Evolutionary conservation across 306 rosid species (phyloP), one percentile per base, ranked within the genome.

Genomic region (Sicyos baderoa): DNA sequence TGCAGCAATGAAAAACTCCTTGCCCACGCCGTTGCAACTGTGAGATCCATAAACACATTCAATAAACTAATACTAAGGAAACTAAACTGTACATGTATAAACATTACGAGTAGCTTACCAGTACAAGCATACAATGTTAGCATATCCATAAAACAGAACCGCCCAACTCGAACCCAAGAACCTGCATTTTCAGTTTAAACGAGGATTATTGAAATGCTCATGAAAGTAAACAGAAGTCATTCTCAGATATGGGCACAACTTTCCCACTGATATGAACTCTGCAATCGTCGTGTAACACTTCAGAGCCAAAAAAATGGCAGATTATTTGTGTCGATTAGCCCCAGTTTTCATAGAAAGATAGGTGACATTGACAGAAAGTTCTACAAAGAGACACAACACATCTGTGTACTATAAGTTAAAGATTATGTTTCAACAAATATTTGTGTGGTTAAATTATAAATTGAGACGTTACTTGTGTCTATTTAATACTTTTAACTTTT

Each of bases 111-210:
- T 40, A 70, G 27, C 93, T 79, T 78, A 92, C 98, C 82, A 76
- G 80, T 84, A 85, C 74, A 89, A 76, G 83, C 94, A 90, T 37
- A 85, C 81, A 57, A 93, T 76, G 75, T 93, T 93, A 53, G 95
- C 98, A 50, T 89, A 91, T 82, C 97, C 97, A 74, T 91, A 89
- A 74, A 87, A 83, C 72, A 91, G 15, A 51, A 96, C 75, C 51
- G 94, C 96, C 97, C 98, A 93, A 5, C 84, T 4, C 51, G 97
- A 85, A 72, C 98, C 97, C 27, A 78, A 72, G 79, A 89, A 89
- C 98, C 97, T 93, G 84, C 70, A 76, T 40, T 63, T 74, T 68
- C 37, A 49, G 68, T 75, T 52, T 51, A 51, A 50, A 73, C 48
- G 6, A 25, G 7, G 45, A 44, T 62, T 71, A 63, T 49, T 22